A percentile compares a stretch with the other conserved stretches of the same genome.
These are phyloP conservation scores for Porpolomopsis calyptriformis DNA, from an alignment of 768 basidiomycete species.

Conservation along the genomic window DNA sequence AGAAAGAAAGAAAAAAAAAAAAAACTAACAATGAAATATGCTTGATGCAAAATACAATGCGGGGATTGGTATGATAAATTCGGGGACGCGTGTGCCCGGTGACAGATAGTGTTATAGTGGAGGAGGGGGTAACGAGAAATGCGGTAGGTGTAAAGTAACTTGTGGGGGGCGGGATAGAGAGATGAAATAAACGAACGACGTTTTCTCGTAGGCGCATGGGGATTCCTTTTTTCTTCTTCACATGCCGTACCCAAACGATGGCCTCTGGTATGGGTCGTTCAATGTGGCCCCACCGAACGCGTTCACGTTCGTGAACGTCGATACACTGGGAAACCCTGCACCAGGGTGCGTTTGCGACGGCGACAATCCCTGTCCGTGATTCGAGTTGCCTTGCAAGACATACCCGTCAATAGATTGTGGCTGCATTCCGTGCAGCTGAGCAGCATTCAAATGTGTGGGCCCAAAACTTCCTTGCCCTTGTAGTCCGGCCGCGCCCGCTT, in stretches of 20 bases:
- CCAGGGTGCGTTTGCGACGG: constrained; percentile 43
- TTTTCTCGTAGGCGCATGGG: constrained; percentile 16
- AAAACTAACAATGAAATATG: constrained; percentile 40
- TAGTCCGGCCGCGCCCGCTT: constrained; percentile 12
- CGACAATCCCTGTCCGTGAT: constrained; percentile 53
- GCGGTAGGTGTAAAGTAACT: constrained; percentile 15
- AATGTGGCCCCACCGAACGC: constrained; percentile 48
- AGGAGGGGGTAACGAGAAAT: constrained; percentile 23
- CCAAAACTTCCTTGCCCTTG: constrained; percentile 43
- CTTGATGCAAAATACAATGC: constrained; percentile 65
- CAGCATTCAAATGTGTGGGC: constrained; percentile 44
- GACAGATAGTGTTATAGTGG: constrained; percentile 13
- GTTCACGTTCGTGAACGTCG: constrained; percentile 37
- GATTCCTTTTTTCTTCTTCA: constrained; percentile 25
- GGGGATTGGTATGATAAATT: constrained; percentile 42
- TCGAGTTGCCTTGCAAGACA: constrained; percentile 63
- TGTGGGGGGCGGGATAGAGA: constrained; percentile 25
- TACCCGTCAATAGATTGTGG: constrained; percentile 73
- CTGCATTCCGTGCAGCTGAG: constrained; percentile 51
- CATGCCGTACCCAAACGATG: constrained; percentile 72
- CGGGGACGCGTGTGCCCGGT: constrained; percentile 22
- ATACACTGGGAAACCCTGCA: constrained; percentile 44
- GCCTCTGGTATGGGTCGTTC: constrained; percentile 68
- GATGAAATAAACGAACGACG: constrained; percentile 15
- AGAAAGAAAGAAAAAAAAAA: constrained; percentile 22